Evolutionary conservation across 208 protist species (phyloP), one percentile per base, ranked within the genome.

Genomic region (Leishmania gerbilli): DNA sequence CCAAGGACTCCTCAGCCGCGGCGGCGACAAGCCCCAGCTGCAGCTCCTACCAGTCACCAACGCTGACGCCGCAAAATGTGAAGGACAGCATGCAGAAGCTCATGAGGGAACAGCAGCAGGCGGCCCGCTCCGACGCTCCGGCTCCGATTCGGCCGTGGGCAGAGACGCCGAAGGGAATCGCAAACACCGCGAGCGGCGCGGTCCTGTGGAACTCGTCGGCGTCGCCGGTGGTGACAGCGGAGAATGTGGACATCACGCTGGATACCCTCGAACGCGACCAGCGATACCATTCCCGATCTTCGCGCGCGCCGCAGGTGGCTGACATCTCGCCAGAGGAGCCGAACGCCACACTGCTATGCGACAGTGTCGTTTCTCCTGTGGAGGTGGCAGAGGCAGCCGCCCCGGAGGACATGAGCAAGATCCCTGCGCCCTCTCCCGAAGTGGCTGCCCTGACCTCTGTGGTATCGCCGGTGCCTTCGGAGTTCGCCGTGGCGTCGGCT

Each of bases 61-160:
- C 49, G 9, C 72, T 90, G 62, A 90, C 87, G 6, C 77, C 84
- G 58, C 84, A 90, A 78, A 83, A 90, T 77, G 83, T 90, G 24
- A 83, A 87, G 67, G 83, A 87, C 34, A 90, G 87, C 81, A 55
- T 90, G 34, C 76, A 83, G 55, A 75, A 83, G 37, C 67, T 86
- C 53, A 42, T 77, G 5, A 60, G 53, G 13, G 82, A 79, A 21
- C 72, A 74, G 68, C 69, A 85, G 53, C 49, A 76, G 53, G 53
- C 56, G n/a, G 55, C 78, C 6, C 84, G 84, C n/a, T 89, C 83
- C 37, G 79, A 89, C 58, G 86, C 84, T 21, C 80, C 76, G 34
- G 74, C 58, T 27, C 79, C 77, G 56, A 72, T 34, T 24, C 80
- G 79, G 4, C 80, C 82, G 68, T 86, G 82, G 82, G 45, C n/a